These are phyloP conservation scores for Eimeria falciformis DNA, from an alignment of 169 alveolate species.

Conservation along the genomic window DNA sequence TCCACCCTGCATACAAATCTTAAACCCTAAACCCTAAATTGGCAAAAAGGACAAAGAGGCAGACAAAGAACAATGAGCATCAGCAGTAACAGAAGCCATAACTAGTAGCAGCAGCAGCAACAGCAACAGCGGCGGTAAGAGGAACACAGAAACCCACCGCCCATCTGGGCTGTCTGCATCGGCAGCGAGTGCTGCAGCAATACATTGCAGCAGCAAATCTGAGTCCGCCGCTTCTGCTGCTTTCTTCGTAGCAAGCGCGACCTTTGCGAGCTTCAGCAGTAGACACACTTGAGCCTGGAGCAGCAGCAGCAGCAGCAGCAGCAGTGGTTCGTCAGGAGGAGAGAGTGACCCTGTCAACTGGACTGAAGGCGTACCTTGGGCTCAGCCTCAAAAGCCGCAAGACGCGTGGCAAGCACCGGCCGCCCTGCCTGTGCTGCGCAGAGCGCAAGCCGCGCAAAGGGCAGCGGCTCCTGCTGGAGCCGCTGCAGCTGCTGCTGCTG, in stretches of 20 bases:
- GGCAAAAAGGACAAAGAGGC: too few species aligned
- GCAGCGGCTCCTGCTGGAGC: background rate
- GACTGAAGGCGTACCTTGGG: conserved; percentile 26
- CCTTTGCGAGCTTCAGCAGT: conserved; percentile 84
- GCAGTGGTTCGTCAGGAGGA: background rate
- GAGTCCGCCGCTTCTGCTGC: conserved; percentile 82
- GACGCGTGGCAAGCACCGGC: conserved; percentile 65
- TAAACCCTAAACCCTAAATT: background rate
- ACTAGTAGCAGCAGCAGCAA: conserved; percentile 39
- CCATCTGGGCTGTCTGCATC: conserved; percentile 10
- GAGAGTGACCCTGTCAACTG: too few species aligned
- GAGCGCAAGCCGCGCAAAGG: conserved; percentile 48
- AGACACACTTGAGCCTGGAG: conserved; percentile 81
- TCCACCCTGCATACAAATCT: conserved; percentile 55
- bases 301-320: background rate
- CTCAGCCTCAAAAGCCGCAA: conserved; percentile 5
- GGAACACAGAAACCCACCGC: background rate
- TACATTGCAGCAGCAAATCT: conserved; percentile 84
- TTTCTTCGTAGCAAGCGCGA: conserved; percentile 80
- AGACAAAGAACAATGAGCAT: too few species aligned
- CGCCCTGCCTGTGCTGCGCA: conserved; percentile 68
- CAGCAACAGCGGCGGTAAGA: background rate
- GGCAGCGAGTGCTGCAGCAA: conserved; percentile 77
- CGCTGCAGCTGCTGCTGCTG: conserved; percentile 9
- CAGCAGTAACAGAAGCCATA: too few species aligned